Conservation (phyloP, 352 stramenopile species). For the Globisporangium barbulae region DNA sequence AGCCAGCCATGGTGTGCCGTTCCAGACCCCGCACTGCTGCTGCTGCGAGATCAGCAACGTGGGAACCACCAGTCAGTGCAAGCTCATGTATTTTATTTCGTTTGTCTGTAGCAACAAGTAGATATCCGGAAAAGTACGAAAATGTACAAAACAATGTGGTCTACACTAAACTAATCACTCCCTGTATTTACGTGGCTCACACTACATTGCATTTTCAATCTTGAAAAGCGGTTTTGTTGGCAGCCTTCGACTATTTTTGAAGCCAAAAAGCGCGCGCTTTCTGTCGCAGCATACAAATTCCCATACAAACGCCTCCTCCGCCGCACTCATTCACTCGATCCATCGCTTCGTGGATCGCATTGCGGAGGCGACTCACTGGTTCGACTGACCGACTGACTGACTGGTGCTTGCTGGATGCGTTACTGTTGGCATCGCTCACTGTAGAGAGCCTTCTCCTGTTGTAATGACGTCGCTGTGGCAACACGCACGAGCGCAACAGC, state of each 20-base stretch:
- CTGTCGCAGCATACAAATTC: conserved; percentile 1
- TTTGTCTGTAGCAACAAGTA: too few species aligned
- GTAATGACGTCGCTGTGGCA: conserved; percentile 2
- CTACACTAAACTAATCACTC: background rate
- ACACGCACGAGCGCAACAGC: background rate
- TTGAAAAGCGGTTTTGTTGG: conserved; percentile 8
- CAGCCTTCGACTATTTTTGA: conserved; percentile 6
- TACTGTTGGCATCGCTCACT: background rate
- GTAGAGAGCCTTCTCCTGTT: background rate
- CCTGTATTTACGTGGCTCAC: background rate
- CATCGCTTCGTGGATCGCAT: conserved; percentile 10
- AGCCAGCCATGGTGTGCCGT: too few species aligned
- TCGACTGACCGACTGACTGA: background rate
- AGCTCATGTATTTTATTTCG: too few species aligned
- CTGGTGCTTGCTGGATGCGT: background rate
- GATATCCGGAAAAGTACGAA: too few species aligned
- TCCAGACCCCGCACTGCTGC: too few species aligned
- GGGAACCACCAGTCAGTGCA: too few species aligned
- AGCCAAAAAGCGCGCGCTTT: conserved; percentile 16
- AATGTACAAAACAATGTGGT: background rate
- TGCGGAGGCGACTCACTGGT: background rate
- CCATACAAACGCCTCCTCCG: conserved; percentile 8
- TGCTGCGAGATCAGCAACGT: too few species aligned
- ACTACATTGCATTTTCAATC: background rate
- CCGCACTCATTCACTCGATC: background rate